Base-by-base conservation (phyloP, 352 stramenopile genomes). In the Hyaloperonospora arabidopsidis region DNA sequence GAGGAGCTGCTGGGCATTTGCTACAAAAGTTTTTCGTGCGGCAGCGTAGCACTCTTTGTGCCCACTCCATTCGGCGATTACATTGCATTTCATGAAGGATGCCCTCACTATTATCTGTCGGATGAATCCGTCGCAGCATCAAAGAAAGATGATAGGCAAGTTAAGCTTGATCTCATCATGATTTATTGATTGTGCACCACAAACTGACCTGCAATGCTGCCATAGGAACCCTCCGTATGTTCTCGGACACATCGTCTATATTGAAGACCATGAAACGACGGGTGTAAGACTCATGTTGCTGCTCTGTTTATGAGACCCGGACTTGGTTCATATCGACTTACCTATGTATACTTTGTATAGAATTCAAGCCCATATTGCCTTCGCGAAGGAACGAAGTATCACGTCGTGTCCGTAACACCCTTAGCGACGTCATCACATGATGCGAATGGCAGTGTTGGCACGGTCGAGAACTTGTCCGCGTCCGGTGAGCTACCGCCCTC, bases 31-130 rank as follows among this genome's bases (percentile, higher is more conserved):
- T 89, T 91, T 59, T 66, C 68, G 2, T 79, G 68, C 36, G 80
- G 80, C 1, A 86, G 78, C 41, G 70, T 91, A 23, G 80, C 67
- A 39, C 69, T 91, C 5, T 91, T 91, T 48, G 80, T 91, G 1
- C 80, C 80, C 2, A 91, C 80, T 21, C 80, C 80, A 18, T 83
- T 89, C 63, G 80, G 80, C 13, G 78, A 91, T 57, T 91, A 85
- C 55, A 89, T 91, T 67, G 80, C 80, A n/a, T 91, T 91, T 48
- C 80, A 91, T 52, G 80, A 91, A 75, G 76, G 75, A 34, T 88
- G 78, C 32, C 80, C 80, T 12, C 80, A 91, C 56, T 86, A 87
- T 34, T 91, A 91, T 52, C 54, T 91, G 50, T 91, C 80, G 15
- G 68, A 80, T 40, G 80, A 91, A 61, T 87, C 77, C 22, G 84